Conservation (phyloP, 2,329 filamentous ascomycete genomes). For the Ceratocystis papillata region DNA sequence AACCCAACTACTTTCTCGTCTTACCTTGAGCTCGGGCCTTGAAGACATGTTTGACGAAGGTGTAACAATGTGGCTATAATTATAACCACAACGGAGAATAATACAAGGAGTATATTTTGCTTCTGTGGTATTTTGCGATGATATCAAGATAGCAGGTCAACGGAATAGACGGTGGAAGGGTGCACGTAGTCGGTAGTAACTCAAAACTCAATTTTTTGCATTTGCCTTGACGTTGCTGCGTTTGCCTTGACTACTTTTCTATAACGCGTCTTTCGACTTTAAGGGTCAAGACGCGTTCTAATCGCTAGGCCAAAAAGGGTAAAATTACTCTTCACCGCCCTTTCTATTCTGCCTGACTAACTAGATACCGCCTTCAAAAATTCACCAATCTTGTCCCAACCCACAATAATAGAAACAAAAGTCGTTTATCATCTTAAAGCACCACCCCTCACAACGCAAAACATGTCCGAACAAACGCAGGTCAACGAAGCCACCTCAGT, state of each 20-base stretch:
- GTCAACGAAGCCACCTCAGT: not conserved
- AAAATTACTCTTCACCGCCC: slow-evolving; percentile 20
- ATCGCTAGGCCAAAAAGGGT: slow-evolving; percentile 21
- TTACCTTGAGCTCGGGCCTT: slow-evolving; percentile 59
- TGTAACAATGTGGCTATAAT: not conserved
- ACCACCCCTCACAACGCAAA: not conserved
- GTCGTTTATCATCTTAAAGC: not conserved
- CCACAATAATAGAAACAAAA: too few species aligned
- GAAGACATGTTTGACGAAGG: slow-evolving; percentile 50
- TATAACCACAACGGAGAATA: not conserved
- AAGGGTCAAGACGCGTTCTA: slow-evolving; percentile 13
- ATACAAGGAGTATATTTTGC: not conserved
- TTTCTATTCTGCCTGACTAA: slow-evolving; percentile 16
- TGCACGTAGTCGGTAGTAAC: not conserved
- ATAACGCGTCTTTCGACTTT: not conserved
- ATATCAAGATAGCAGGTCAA: too few species aligned
- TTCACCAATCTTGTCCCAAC: slow-evolving; percentile 9
- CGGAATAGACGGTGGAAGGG: not conserved
- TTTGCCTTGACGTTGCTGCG: not conserved
- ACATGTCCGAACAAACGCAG: slow-evolving; percentile 15
- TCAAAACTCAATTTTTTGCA: not conserved
- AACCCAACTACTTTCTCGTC: slow-evolving; percentile 9
- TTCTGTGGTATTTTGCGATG: not conserved
- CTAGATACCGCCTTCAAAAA: slow-evolving; percentile 22
- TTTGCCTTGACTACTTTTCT: not conserved